Percentiles rank a stretch among this genome's conserved stretches.
Evolutionary conservation across 192 early-diverging fungal genomes (phyloP).

Genomic region (Gryganskiella cystojenkinii): DNA sequence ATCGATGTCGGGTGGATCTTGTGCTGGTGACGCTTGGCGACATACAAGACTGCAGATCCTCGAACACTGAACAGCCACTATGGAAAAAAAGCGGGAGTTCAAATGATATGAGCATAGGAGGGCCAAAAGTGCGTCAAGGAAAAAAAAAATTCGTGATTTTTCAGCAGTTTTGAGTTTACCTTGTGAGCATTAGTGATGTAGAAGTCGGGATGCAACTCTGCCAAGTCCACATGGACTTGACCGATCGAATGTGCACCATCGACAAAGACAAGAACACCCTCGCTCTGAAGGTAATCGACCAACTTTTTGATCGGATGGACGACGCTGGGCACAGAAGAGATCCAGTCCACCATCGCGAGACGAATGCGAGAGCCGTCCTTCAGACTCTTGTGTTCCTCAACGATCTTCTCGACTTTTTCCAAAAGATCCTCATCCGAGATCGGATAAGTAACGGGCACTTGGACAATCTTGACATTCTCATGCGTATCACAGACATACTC

Average conservation of each 20-base stretch:
- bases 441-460: conserved; percentile 62
- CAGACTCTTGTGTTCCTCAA: conserved; percentile 41
- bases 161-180: conserved; percentile 14
- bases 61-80: conserved; percentile 69
- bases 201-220: conserved; percentile 69
- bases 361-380: conserved; percentile 52
- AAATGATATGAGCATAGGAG: not conserved
- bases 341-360: conserved; percentile 65
- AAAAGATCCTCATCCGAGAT: conserved; percentile 54
- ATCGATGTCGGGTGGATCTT: conserved; percentile 59
- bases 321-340: conserved; percentile 65
- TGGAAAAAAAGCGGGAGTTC: not conserved
- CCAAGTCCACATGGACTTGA: conserved; percentile 69
- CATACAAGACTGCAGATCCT: conserved; percentile 65
- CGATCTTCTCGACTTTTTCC: conserved; percentile 44
- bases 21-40: conserved; percentile 60
- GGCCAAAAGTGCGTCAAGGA: not conserved
- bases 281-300: conserved; percentile 48
- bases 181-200: conserved; percentile 77
- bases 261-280: conserved; percentile 66
- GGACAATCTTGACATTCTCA: conserved; percentile 52
- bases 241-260: conserved; percentile 79
- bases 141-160: not conserved
- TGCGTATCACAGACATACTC: conserved; percentile 56
- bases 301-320: conserved; percentile 57